Evolutionary conservation across 306 rosid genomes (phyloP).

Genomic region (Cucumis hystrix): DNA sequence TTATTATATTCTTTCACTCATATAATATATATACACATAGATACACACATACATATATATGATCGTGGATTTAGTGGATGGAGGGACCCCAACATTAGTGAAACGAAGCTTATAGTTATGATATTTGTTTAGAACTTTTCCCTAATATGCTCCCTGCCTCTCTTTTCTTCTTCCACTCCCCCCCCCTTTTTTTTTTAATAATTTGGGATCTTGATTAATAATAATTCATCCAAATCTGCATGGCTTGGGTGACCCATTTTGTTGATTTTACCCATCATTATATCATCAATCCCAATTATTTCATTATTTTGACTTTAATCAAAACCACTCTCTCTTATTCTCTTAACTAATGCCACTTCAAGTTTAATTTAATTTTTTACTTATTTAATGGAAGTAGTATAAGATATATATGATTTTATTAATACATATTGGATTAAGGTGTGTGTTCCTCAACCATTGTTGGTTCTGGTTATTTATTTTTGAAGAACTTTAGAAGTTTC

Average conservation of each 20-base stretch:
- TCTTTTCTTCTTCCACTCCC: neutral
- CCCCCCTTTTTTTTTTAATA: neutral
- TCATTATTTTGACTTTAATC: neutral
- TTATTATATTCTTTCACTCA: neutral
- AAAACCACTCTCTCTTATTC: neutral
- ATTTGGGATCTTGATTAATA: constrained; percentile 4
- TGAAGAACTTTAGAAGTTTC: neutral
- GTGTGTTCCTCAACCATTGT: neutral
- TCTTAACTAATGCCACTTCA: neutral
- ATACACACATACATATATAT: neutral
- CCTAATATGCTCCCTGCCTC: constrained; percentile 48
- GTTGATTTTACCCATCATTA: neutral
- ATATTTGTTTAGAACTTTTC: constrained; percentile 18
- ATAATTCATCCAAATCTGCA: constrained; percentile 15
- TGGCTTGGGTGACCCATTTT: constrained; percentile 6
- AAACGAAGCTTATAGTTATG: neutral
- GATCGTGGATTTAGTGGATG: constrained; percentile 27
- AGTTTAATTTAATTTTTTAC: neutral
- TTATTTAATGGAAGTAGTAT: neutral
- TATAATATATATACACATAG: neutral
- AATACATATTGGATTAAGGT: neutral
- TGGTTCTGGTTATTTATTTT: neutral
- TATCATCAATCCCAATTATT: neutral
- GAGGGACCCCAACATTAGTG: constrained; percentile 24
- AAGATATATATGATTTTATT: neutral